Evolutionary conservation across 768 basidiomycete genomes (phyloP).

Genomic region (Kwoniella sp.): DNA sequence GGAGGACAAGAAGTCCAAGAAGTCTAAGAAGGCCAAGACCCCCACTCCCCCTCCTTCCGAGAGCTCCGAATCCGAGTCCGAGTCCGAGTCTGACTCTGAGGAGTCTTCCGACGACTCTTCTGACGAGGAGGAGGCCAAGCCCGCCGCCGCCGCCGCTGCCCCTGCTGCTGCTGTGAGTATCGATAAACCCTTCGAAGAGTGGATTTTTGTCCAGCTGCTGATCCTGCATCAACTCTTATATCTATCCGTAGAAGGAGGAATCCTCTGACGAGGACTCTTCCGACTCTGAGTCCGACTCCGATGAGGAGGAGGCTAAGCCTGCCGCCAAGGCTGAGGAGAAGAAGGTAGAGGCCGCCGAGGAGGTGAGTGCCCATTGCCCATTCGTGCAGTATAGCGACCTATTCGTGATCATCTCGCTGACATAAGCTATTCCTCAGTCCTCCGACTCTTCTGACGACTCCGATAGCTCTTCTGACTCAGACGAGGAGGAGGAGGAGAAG

Average conservation of each 20-base stretch:
- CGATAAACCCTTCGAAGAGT: background rate
- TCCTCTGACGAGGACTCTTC: conserved; percentile 50
- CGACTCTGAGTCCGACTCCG: conserved; percentile 51
- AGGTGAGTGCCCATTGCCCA: conserved; percentile 28
- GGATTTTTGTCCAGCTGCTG: background rate
- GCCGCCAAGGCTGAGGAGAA: conserved; percentile 31
- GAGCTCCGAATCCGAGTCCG: conserved; percentile 34
- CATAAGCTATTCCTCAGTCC: conserved; percentile 2
- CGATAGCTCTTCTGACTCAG: conserved; percentile 21
- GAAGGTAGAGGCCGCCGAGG: conserved; percentile 31
- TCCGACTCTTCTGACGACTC: conserved; percentile 29
- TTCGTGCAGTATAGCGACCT: background rate
- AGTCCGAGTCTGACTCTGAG: conserved; percentile 33
- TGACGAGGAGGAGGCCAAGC: conserved; percentile 51
- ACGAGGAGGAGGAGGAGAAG: conserved; percentile 39
- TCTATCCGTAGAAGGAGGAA: conserved; percentile 26
- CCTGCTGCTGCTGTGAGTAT: conserved; percentile 39
- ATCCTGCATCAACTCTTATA: too few species aligned
- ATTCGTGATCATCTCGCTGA: background rate
- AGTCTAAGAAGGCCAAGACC: conserved; percentile 43
- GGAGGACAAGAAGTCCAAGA: conserved; percentile 44
- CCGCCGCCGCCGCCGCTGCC: conserved; percentile 36
- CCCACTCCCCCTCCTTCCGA: conserved; percentile 42
- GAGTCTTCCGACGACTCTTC: conserved; percentile 34
- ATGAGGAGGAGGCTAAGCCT: conserved; percentile 56